These are phyloP conservation scores for Penicillium waksmanii DNA, from an alignment of 495 filamentous ascomycete genomes.

Conservation along the genomic window DNA sequence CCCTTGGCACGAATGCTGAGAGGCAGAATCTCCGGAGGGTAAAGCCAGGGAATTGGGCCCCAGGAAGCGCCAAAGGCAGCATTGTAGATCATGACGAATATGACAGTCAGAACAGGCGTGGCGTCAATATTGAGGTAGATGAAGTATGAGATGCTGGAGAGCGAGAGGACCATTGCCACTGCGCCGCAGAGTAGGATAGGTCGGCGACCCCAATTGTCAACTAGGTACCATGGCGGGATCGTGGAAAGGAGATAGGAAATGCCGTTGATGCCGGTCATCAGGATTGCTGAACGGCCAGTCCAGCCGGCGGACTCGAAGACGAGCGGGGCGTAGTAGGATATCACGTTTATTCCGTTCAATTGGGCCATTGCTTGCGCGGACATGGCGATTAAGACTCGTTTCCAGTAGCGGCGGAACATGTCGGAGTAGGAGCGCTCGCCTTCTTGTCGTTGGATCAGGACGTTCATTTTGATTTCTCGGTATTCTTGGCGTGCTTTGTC, in stretches of 20 bases:
- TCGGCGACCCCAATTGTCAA: slow-evolving; percentile 89
- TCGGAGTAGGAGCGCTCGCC: slow-evolving; percentile 89
- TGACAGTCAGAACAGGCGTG: slow-evolving; percentile 83
- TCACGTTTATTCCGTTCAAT: slow-evolving; percentile 98
- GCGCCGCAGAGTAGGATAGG: slow-evolving; percentile 90
- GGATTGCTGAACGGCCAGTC: slow-evolving; percentile 83
- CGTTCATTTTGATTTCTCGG: slow-evolving; percentile 98
- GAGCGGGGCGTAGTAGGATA: slow-evolving; percentile 96
- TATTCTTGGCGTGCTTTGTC: slow-evolving; percentile 90
- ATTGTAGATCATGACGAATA: slow-evolving; percentile 98
- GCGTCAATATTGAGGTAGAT: slow-evolving; percentile 79
- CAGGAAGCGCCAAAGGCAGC: slow-evolving; percentile 98
- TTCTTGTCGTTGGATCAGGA: slow-evolving; percentile 89
- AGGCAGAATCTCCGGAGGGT: slow-evolving; percentile 95
- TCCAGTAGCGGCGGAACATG: slow-evolving; percentile 93
- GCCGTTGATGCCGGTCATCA: slow-evolving; percentile 97
- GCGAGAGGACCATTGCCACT: slow-evolving; percentile 84
- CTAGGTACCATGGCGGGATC: slow-evolving; percentile 95
- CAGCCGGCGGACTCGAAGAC: slow-evolving; percentile 97
- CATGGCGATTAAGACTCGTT: slow-evolving; percentile 97
- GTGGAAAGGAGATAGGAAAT: slow-evolving; percentile 90
- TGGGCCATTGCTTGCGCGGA: slow-evolving; percentile 95
- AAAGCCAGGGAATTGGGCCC: slow-evolving; percentile 98
- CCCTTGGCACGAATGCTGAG: slow-evolving; percentile 97
- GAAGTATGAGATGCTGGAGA: slow-evolving; percentile 95